Conservation (phyloP, 495 filamentous ascomycete species). For the Aspergillus baeticus region DNA sequence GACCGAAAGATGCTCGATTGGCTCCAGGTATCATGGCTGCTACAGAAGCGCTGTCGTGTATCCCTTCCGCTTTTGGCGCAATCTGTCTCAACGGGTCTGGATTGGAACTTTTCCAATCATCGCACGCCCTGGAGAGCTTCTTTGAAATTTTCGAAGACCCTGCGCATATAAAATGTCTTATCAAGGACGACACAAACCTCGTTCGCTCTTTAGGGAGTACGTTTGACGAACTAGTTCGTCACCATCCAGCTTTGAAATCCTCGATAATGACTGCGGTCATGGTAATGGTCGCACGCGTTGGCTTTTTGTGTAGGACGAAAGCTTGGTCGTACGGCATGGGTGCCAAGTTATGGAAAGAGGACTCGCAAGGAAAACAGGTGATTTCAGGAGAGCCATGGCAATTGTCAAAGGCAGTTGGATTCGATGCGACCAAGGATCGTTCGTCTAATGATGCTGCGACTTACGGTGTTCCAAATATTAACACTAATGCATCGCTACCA, state of each 20-base stretch:
- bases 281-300: conserved; percentile 79
- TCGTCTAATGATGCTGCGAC: conserved; percentile 26
- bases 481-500: conserved; percentile 29
- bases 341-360: conserved; percentile 71
- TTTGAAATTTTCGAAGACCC: conserved; percentile 94
- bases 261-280: conserved; percentile 77
- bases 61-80: conserved; percentile 86
- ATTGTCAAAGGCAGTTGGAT: conserved; percentile 37
- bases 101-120: conserved; percentile 85
- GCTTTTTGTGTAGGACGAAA: conserved; percentile 64
- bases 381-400: conserved; percentile 32
- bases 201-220: conserved; percentile 64
- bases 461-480: conserved; percentile 35
- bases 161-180: conserved; percentile 80
- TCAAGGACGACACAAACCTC: conserved; percentile 65
- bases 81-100: conserved; percentile 88
- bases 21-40: conserved; percentile 79
- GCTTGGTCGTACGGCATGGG: conserved; percentile 69
- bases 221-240: conserved; percentile 92
- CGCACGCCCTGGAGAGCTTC: conserved; percentile 76
- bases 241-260: conserved; percentile 81
- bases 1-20: conserved; percentile 41
- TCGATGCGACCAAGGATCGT: conserved; percentile 20
- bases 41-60: conserved; percentile 77
- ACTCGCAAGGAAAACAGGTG: conserved; percentile 32